Evolutionary conservation across 2,329 filamentous ascomycete species (phyloP), one percentile per base, ranked within the genome.

Genomic region (Mycogone perniciosa): DNA sequence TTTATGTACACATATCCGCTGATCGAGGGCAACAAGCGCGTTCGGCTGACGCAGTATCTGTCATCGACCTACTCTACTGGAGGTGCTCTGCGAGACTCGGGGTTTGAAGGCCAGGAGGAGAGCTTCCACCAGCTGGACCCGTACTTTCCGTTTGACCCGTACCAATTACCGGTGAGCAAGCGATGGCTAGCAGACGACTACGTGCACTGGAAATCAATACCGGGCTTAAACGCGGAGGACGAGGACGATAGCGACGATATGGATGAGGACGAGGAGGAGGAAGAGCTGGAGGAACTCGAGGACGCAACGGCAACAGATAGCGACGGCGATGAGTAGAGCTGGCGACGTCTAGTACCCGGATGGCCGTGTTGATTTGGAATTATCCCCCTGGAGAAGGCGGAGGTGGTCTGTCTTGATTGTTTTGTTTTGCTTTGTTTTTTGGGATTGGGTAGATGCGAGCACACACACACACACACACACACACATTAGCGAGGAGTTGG

Each of bases 141-240:
- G 0, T 96, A 95, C 67, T 99, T 97, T 63, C 93, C 93, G 0
- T 99, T 99, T 62, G 93, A 99, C 64, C 95, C 95, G 2, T 99
- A 97, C 67, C 86, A 92, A 62, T 74, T 99, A 45, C 91, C 91
- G 1, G 76, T 83, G 58, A 96, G 91, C 67, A 89, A 88, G 68
- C 79, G 83, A 53, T 97, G 93, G 95, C 72, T 99, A 9, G 86
- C 90, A 55, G 78, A 81, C 20, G 86, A 95, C 63, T 96, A 96
- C 63, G 78, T 92, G 31, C 76, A 84, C 46, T 96, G 89, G 88
- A 81, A 81, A 56, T 79, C 84, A 5, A 81, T 95, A 34, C 82
- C 84, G 1, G 88, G 87, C 0, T 69, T 90, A 8, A 78, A 85
- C 52, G 76, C 76, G 27, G 77, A 79, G 5, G 75, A 76, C 6